These are phyloP conservation scores for Puccinia horiana DNA, from an alignment of 1,284 basidiomycete species.

Conservation along the genomic window DNA sequence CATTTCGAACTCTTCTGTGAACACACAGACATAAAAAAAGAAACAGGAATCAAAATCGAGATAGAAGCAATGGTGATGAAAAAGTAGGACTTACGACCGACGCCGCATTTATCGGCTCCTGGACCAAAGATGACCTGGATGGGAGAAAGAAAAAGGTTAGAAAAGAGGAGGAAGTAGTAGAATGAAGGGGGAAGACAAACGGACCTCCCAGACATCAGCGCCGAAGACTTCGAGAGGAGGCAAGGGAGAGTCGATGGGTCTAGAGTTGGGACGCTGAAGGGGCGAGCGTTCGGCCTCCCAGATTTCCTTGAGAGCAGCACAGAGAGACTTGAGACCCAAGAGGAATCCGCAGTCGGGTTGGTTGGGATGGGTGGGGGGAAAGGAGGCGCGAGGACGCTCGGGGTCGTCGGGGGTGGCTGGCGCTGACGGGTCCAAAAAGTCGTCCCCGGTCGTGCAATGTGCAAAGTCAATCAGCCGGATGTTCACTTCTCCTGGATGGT, in stretches of 20 bases:
- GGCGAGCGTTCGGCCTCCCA: constrained; percentile 72
- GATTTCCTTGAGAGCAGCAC: constrained; percentile 72
- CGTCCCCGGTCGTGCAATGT: constrained; percentile 91
- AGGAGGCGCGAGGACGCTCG: constrained; percentile 60
- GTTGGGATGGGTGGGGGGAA: constrained; percentile 85
- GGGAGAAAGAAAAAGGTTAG: not conserved
- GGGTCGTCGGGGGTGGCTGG: not conserved
- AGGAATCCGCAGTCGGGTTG: constrained; percentile 92
- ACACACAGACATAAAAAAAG: not conserved
- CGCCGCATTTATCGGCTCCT: constrained; percentile 28
- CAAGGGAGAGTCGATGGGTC: constrained; percentile 4
- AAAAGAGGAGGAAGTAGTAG: not conserved
- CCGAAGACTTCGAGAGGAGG: constrained; percentile 18
- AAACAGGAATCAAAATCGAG: not conserved
- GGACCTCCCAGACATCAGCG: constrained; percentile 41
- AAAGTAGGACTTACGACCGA: constrained; percentile 21
- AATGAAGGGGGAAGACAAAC: not conserved
- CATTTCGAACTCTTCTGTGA: constrained; percentile 39
- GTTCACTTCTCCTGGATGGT: constrained; percentile 81
- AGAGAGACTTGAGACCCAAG: constrained; percentile 76
- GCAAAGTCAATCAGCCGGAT: constrained; percentile 98
- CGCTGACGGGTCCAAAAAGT: constrained; percentile 73
- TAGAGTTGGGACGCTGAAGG: constrained; percentile 37
- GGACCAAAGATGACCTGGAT: constrained; percentile 31
- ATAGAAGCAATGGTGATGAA: not conserved